A percentile compares a stretch with the other conserved stretches of the same genome.
These are phyloP conservation scores for Leishmania amazonensis DNA, from an alignment of 208 protist genomes.

Conservation along the genomic window DNA sequence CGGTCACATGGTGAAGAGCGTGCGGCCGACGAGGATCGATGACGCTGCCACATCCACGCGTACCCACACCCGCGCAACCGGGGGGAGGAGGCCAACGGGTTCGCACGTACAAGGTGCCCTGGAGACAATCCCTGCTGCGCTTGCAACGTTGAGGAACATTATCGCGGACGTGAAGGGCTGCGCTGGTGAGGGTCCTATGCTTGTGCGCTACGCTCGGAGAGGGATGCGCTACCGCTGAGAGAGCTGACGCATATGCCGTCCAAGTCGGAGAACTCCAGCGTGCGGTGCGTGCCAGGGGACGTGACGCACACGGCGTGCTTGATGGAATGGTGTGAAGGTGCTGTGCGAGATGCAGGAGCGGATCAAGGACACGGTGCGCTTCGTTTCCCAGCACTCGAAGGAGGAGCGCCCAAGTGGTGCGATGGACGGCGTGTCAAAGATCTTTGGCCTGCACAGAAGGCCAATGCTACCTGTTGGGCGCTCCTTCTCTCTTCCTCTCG, in stretches of 20 bases:
- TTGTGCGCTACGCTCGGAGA: slow-evolving; percentile 56
- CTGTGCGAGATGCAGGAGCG: slow-evolving; percentile 47
- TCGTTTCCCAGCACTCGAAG: slow-evolving; percentile 73
- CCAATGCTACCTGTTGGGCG: slow-evolving; percentile 16
- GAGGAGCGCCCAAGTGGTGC: slow-evolving; percentile 56
- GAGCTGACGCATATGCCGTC: slow-evolving; percentile 50
- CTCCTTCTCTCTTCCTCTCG: slow-evolving; percentile 20
- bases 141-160: slow-evolving; percentile 37
- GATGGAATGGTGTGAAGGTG: slow-evolving; percentile 55
- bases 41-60: slow-evolving; percentile 65
- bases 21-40: slow-evolving; percentile 54
- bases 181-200: slow-evolving; percentile 37
- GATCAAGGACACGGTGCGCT: slow-evolving; percentile 67
- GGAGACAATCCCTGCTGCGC: slow-evolving; percentile 32
- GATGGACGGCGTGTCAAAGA: slow-evolving; percentile 51
- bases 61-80: slow-evolving; percentile 51
- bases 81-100: slow-evolving; percentile 48
- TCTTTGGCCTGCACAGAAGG: slow-evolving; percentile 61
- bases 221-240: slow-evolving; percentile 63
- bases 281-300: slow-evolving; percentile 65
- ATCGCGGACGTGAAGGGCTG: slow-evolving; percentile 55
- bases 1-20: slow-evolving; percentile 29
- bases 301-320: slow-evolving; percentile 68
- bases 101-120: slow-evolving; percentile 54
- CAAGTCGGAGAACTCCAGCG: slow-evolving; percentile 44